Evolutionary conservation across 2,329 filamentous ascomycete genomes (phyloP), one percentile per base, ranked within the genome.

Genomic region (Chrysosporium queenslandicum): DNA sequence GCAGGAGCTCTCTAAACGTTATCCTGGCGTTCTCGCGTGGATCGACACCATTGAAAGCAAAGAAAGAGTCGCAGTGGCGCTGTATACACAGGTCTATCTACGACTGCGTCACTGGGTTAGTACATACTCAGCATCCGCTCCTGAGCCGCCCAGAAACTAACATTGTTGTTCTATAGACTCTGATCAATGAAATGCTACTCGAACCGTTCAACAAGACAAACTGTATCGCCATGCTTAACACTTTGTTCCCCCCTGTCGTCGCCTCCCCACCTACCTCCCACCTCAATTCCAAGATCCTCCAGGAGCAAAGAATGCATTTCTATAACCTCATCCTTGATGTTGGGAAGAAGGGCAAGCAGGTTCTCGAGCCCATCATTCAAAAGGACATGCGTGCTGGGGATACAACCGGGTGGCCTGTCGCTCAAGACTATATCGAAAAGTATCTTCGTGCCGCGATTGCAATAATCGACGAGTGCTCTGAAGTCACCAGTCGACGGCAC

Each of bases 221-320:
- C 63, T 82, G 81, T 61, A 73, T 83, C 57, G 81, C 79, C 50
- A 81, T 85, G 75, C 75, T 85, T 47, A 85, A 85, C 66, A 84
- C 81, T 8, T 70, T 85, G 27, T 80, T 83, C 57, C 81, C 81
- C 6, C 80, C 81, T 1, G 71, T 76, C 39, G 70, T 71, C 40
- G 64, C 66, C 11, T 64, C 67, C 20, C 66, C 67, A 42, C 77
- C 76, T 4, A 79, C 77, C 8, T 66, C 72, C 25, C 73, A 77
- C 48, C 64, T 83, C 53, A 78, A 74, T 7, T 64, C 69, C 2
- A 64, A 73, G 23, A 71, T 76, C 5, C 68, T 85, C 51, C 73
- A 74, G 53, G 68, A 70, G 11, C 79, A 84, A 60, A 77, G 81
- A n/a, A 73, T 78, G 29, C 72, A 71, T 5, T 83, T 82, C 65